These are phyloP conservation scores for Sugiyamaella valdiviana DNA, from an alignment of 805 yeast genomes.

Conservation along the genomic window DNA sequence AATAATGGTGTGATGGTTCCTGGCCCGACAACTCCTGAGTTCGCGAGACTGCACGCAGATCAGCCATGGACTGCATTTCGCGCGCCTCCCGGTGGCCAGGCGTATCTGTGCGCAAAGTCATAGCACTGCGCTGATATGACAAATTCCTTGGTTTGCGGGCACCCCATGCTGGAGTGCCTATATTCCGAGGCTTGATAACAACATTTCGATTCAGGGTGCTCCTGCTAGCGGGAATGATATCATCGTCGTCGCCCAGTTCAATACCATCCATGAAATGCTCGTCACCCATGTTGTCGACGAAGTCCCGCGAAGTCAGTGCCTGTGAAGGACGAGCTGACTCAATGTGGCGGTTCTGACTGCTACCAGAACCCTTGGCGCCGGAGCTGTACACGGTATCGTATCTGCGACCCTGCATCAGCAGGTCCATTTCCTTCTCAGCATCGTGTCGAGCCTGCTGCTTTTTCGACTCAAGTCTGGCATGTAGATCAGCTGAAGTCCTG, in stretches of 20 bases:
- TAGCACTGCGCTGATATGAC: not conserved
- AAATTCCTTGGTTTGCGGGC: conserved; percentile 1
- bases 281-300: conserved; percentile 14
- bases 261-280: conserved; percentile 7
- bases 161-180: not conserved
- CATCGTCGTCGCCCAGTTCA: conserved; percentile 2
- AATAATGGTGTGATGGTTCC: not conserved
- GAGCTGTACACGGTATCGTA: conserved; percentile 16
- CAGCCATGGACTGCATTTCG: conserved; percentile 3
- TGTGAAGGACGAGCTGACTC: not conserved
- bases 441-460: conserved; percentile 10
- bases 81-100: not conserved
- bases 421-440: conserved; percentile 16
- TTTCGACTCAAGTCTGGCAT: conserved; percentile 7
- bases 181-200: conserved; percentile 6
- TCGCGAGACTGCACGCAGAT: not conserved
- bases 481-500: conserved; percentile 6
- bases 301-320: conserved; percentile 19
- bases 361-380: conserved; percentile 12
- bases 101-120: not conserved
- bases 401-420: conserved; percentile 7
- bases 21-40: not conserved
- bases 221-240: not conserved
- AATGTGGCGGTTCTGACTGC: conserved; percentile 5
- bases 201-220: conserved; percentile 13